Evolutionary conservation across 106 monocot species (phyloP).

Genomic region (Allium fistulosum): DNA sequence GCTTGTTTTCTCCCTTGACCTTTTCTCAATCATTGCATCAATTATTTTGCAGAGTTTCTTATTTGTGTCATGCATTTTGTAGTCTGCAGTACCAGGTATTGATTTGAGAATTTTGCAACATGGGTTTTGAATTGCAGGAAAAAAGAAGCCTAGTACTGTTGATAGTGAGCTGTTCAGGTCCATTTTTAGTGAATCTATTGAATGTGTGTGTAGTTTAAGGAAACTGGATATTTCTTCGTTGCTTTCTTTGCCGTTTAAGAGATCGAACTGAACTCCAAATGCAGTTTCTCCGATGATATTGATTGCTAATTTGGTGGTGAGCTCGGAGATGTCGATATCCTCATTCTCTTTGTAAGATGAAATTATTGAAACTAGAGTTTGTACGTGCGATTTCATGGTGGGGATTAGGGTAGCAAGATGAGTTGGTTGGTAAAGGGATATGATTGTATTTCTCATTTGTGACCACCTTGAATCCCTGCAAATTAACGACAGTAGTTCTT

Average conservation of each 20-base stretch:
- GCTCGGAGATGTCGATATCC: constrained; percentile 57
- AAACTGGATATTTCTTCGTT: constrained; percentile 29
- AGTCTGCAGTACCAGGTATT: constrained; percentile 51
- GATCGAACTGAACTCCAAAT: constrained; percentile 61
- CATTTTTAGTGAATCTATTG: constrained; percentile 65
- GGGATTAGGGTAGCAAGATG: constrained; percentile 55
- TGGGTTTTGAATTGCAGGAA: constrained; percentile 42
- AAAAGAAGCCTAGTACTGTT: constrained; percentile 42
- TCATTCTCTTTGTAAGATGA: constrained; percentile 7
- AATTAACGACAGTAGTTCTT: too few relatives aligned
- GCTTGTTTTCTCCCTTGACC: constrained; percentile 5
- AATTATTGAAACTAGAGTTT: constrained; percentile 13
- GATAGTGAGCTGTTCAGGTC: constrained; percentile 67
- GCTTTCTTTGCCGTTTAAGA: constrained; percentile 10
- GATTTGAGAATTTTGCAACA: constrained; percentile 28
- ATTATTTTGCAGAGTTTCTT: constrained; percentile 29
- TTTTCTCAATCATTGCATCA: constrained; percentile 35
- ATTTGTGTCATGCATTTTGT: constrained; percentile 31
- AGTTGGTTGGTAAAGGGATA: constrained; percentile 69
- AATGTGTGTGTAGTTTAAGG: constrained; percentile 46
- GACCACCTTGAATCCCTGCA: constrained; percentile 64
- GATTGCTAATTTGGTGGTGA: constrained; percentile 53
- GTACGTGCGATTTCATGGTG: constrained; percentile 44
- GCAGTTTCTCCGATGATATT: constrained; percentile 69
- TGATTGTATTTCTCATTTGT: constrained; percentile 53